These are phyloP conservation scores for Bolboschoenus planiculmis DNA, from an alignment of 176 grass and related monocot species.

Conservation along the genomic window DNA sequence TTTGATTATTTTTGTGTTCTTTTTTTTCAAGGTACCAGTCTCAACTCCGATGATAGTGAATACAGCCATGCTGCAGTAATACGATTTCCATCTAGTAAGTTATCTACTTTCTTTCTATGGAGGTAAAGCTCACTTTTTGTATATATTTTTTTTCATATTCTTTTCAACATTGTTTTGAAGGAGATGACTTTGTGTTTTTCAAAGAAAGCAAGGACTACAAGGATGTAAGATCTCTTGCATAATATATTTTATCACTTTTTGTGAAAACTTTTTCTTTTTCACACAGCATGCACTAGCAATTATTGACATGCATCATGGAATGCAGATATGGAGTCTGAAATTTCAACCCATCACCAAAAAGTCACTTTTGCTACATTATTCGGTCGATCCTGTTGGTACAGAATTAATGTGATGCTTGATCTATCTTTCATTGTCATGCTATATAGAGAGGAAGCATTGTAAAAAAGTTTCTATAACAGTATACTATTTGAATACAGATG, in stretches of 20 bases:
- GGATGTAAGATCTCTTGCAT: slow-evolving; percentile 49
- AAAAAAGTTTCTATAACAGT: not conserved
- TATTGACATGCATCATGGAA: slow-evolving; percentile 21
- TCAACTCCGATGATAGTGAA: slow-evolving; percentile 36
- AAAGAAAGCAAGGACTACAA: slow-evolving; percentile 54
- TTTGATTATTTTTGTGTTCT: not conserved
- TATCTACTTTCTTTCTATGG: not conserved
- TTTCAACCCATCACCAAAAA: slow-evolving; percentile 45
- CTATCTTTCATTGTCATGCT: not conserved
- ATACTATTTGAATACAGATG: not conserved
- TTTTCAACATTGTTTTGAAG: slow-evolving; percentile 35
- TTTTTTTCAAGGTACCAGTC: slow-evolving; percentile 46
- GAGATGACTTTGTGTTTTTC: slow-evolving; percentile 62
- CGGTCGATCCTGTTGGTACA: slow-evolving; percentile 49
- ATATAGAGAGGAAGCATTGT: not conserved
- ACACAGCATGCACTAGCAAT: not conserved
- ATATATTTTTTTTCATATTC: not conserved
- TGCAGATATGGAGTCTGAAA: slow-evolving; percentile 62
- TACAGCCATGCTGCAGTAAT: slow-evolving; percentile 74
- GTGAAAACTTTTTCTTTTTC: not conserved
- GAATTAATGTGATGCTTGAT: slow-evolving; percentile 52
- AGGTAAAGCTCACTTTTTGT: not conserved
- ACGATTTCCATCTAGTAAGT: slow-evolving; percentile 84
- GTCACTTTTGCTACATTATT: slow-evolving; percentile 49
- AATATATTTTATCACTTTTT: not conserved